Conservation (phyloP, 2,329 filamentous ascomycete species). For the Sporothrix inflata region DNA sequence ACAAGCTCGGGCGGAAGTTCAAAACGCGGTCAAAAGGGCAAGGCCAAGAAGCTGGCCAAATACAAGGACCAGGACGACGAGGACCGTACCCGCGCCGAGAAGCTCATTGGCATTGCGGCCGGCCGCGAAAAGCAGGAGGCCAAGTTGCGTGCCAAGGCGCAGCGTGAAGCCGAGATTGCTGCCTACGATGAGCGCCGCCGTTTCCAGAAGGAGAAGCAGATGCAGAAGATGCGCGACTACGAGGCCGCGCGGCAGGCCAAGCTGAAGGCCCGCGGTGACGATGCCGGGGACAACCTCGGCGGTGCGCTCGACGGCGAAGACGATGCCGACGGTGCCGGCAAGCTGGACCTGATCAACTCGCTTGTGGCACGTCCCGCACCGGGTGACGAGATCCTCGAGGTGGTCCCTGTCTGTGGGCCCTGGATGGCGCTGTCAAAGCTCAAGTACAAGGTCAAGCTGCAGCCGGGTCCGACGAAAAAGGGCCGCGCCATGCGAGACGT, state of each 20-base stretch:
- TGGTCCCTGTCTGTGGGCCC: conserved; percentile 65
- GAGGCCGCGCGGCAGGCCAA: conserved; percentile 69
- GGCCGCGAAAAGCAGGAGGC: conserved; percentile 70
- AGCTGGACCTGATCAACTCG: conserved; percentile 58
- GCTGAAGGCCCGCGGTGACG: conserved; percentile 61
- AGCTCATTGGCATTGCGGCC: conserved; percentile 77
- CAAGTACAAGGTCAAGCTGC: conserved; percentile 95
- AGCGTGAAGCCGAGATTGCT: conserved; percentile 71
- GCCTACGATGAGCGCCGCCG: conserved; percentile 74
- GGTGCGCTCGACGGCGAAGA: conserved; percentile 56
- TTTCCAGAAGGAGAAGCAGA: conserved; percentile 77
- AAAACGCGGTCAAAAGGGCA: conserved; percentile 77
- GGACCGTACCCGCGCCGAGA: conserved; percentile 80
- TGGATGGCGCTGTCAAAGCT: conserved; percentile 67
- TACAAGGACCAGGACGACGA: conserved; percentile 96
- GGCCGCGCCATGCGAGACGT: conserved; percentile 93
- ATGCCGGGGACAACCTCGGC: conserved; percentile 60
- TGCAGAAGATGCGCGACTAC: conserved; percentile 74
- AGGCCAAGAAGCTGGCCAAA: conserved; percentile 88
- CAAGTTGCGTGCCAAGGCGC: conserved; percentile 67
- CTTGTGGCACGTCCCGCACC: conserved; percentile 77
- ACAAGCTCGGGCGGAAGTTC: conserved; percentile 43
- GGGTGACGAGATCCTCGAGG: conserved; percentile 80
- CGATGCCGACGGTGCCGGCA: conserved; percentile 59
- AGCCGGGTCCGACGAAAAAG: conserved; percentile 88